A percentile compares a stretch with the other conserved stretches of the same genome.
These are phyloP conservation scores for Porpolomopsis calyptriformis DNA, from an alignment of 768 basidiomycete genomes.

Conservation along the genomic window DNA sequence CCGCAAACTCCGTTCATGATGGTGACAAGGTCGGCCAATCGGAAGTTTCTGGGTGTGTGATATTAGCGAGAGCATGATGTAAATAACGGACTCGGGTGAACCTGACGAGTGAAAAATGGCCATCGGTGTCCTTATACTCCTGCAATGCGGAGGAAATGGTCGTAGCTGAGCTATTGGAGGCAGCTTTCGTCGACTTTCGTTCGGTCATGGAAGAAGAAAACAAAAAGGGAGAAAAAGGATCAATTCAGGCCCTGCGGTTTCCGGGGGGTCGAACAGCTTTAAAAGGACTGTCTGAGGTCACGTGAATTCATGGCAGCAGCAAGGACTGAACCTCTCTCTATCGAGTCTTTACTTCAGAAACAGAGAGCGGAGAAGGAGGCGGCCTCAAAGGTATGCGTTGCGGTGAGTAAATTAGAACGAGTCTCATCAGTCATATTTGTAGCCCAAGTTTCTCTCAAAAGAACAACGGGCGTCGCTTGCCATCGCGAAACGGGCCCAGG, in stretches of 20 bases:
- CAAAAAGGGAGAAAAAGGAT: too few relatives aligned
- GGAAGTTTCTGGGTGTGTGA: constrained; percentile 72
- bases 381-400: constrained; percentile 64
- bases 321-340: constrained; percentile 68
- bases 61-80: constrained; percentile 11
- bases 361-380: constrained; percentile 86
- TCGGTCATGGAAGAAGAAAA: constrained; percentile 31
- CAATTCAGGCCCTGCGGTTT: too few relatives aligned
- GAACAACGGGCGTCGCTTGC: constrained; percentile 86
- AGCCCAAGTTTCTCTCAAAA: constrained; percentile 94
- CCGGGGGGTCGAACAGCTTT: too few relatives aligned
- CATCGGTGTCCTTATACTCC: constrained; percentile 80
- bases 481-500: constrained; percentile 75
- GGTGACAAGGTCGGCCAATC: constrained; percentile 94
- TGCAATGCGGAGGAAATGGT: constrained; percentile 42
- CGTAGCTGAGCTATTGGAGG: constrained; percentile 16
- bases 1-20: constrained; percentile 99
- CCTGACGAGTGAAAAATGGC: constrained; percentile 98
- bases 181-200: constrained; percentile 32
- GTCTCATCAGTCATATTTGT: constrained; percentile 12
- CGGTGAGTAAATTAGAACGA: neutral
- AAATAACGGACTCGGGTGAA: constrained; percentile 21
- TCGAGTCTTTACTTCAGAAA: constrained; percentile 76
- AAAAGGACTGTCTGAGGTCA: too few relatives aligned
- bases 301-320: too few relatives aligned